A percentile compares a stretch with the other conserved stretches of the same genome.
These are phyloP conservation scores for Phialophora tarda DNA, from an alignment of 2,329 filamentous ascomycete genomes.

Conservation along the genomic window DNA sequence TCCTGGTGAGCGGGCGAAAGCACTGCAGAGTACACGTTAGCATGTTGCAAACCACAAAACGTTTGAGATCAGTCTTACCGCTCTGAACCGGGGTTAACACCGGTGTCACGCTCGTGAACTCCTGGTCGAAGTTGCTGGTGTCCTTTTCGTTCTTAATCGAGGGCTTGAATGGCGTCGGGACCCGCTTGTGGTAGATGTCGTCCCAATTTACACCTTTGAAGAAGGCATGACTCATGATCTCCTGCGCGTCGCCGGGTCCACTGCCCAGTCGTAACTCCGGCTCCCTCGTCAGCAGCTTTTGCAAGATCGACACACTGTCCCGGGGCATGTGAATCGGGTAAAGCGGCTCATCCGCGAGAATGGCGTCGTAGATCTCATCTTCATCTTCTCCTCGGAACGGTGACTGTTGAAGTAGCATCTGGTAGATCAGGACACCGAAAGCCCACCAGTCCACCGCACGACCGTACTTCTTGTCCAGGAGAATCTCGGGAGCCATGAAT, in stretches of 20 bases:
- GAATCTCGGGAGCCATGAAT: slow-evolving; percentile 99
- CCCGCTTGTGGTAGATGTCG: slow-evolving; percentile 94
- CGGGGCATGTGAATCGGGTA: slow-evolving; percentile 99
- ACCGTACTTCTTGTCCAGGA: slow-evolving; percentile 97
- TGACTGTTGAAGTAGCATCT: slow-evolving; percentile 98
- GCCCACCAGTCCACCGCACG: slow-evolving; percentile 99
- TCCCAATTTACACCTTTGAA: slow-evolving; percentile 99
- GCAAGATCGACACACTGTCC: slow-evolving; percentile 94
- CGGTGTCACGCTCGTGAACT: slow-evolving; percentile 97
- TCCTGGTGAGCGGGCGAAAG: slow-evolving; percentile 99
- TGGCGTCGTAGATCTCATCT: slow-evolving; percentile 98
- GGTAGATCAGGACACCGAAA: slow-evolving; percentile 97
- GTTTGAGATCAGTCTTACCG: slow-evolving; percentile 64
- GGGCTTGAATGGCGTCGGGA: slow-evolving; percentile 86
- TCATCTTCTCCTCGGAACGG: slow-evolving; percentile 99
- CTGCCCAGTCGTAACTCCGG: slow-evolving; percentile 91
- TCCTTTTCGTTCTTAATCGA: slow-evolving; percentile 90
- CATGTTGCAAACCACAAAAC: background rate
- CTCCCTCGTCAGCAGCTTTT: slow-evolving; percentile 94
- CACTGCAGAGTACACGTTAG: slow-evolving; percentile 60
- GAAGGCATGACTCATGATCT: slow-evolving; percentile 98
- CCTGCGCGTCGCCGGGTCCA: slow-evolving; percentile 94
- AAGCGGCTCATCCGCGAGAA: slow-evolving; percentile 93
- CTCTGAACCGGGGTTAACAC: slow-evolving; percentile 97
- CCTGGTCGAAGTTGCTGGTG: slow-evolving; percentile 99